Evolutionary conservation across 345 rosid species (phyloP), one percentile per base, ranked within the genome.

Genomic region (Theobroma cacao): DNA sequence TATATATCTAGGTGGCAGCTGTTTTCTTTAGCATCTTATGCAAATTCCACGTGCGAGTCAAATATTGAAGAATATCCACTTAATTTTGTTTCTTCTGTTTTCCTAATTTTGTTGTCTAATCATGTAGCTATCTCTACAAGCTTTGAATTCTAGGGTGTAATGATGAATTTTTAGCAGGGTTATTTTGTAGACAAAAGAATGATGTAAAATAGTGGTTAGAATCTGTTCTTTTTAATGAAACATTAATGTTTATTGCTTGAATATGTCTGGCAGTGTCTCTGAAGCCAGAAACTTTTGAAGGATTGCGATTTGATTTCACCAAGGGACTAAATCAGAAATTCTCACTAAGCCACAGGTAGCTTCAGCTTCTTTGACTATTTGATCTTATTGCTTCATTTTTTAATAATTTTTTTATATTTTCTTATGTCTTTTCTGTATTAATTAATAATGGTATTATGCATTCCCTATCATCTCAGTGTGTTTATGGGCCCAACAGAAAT

Each of bases 261-360:
- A 67, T 55, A 61, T 81, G 71, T 62, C 73, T 84, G 72, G 85
- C 93, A 96, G 99, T 96, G 97, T 94, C 99, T 59, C 86, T 96
- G 79, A 96, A 91, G 91, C 91, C 97, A 3, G 99, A 96, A 58
- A 74, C 83, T 82, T 96, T 94, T 75, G 99, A 96, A 91, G 99
- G 98, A 53, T 82, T 96, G 85, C 97, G 98, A 48, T 96, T 96
- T 77, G 99, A 96, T 84, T 96, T 96, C 82, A 87, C 90, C 83
- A 96, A 94, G 80, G 89, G 94, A 17, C 88, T 96, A 71, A 96
- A 91, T 83, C 97, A 88, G 67, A 92, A 89, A 72, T 96, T 96
- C 84, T 91, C 91, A 28, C 93, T 94, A 68, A 90, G 95, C 79
- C 99, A 94, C 82, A 96, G 98, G 99, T 94, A 79, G 7, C 3